phyloP scores from a whole-genome alignment of 2,329 filamentous ascomycete species.

The Knufia petricola region DNA sequence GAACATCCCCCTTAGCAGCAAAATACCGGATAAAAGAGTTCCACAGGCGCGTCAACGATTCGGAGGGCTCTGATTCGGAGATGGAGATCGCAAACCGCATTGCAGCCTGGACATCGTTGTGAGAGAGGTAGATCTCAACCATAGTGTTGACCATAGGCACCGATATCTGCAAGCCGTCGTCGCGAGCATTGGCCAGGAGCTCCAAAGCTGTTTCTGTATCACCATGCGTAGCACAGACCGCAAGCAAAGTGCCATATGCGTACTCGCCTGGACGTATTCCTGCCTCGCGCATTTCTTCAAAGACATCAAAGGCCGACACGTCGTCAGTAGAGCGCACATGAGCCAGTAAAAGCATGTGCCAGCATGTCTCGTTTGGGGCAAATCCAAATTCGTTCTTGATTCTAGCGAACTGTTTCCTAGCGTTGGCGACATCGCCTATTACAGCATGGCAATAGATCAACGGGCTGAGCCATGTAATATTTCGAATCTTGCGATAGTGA shows the following conservation, averaged over 20 bases:
- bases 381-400: conserved; percentile 49
- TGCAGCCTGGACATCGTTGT: conserved; percentile 46
- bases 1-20: conserved; percentile 52
- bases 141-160: conserved; percentile 54
- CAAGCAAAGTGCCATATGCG: conserved; percentile 66
- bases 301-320: conserved; percentile 53
- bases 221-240: conserved; percentile 58
- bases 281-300: conserved; percentile 48
- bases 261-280: conserved; percentile 47
- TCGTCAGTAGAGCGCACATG: conserved; percentile 58
- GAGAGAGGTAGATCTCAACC: conserved; percentile 57
- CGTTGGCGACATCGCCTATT: conserved; percentile 52
- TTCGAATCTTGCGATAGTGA: conserved; percentile 29
- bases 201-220: conserved; percentile 61
- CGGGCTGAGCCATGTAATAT: conserved; percentile 35
- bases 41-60: conserved; percentile 58
- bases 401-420: conserved; percentile 52
- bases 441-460: conserved; percentile 64
- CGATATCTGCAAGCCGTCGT: conserved; percentile 42
- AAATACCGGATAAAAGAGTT: conserved; percentile 65
- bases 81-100: conserved; percentile 51
- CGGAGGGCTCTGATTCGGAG: conserved; percentile 41
- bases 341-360: conserved; percentile 69
- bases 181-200: conserved; percentile 54
- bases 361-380: conserved; percentile 50